Evolutionary conservation across 768 basidiomycete genomes (phyloP).

Genomic region (Auricularia heimuer): DNA sequence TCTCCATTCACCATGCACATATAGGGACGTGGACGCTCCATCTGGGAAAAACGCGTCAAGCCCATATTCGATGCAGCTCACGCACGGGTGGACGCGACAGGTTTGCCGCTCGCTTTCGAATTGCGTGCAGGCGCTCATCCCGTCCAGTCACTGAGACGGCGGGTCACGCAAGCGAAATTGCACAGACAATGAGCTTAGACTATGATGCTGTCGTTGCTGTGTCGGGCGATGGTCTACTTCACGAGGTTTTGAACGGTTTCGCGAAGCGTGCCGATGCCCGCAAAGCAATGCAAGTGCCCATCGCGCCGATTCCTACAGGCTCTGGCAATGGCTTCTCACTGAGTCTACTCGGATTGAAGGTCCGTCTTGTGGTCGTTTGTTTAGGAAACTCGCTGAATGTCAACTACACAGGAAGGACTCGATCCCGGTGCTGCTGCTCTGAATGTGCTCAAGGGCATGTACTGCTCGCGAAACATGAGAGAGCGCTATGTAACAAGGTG

Average conservation of each 20-base stretch:
- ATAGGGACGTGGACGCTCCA: constrained; percentile 50
- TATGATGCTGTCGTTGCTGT: constrained; percentile 67
- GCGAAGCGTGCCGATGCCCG: constrained; percentile 50
- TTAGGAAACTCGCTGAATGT: constrained; percentile 1
- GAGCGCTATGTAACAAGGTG: neutral
- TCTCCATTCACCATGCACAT: constrained; percentile 1
- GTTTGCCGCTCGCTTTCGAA: constrained; percentile 31
- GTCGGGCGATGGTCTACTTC: constrained; percentile 77
- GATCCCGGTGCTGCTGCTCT: constrained; percentile 65
- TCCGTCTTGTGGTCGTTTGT: constrained; percentile 17
- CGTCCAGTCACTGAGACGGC: constrained; percentile 48
- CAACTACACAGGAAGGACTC: constrained; percentile 43
- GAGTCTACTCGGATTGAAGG: constrained; percentile 63
- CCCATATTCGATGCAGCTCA: constrained; percentile 64
- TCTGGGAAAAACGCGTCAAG: constrained; percentile 50
- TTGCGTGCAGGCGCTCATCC: neutral
- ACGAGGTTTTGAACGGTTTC: constrained; percentile 80
- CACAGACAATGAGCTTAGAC: constrained; percentile 41
- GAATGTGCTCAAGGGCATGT: constrained; percentile 69
- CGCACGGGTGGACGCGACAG: constrained; percentile 49
- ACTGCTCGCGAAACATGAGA: neutral
- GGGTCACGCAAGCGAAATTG: constrained; percentile 60
- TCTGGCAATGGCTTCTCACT: constrained; percentile 71
- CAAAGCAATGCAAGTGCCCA: constrained; percentile 54
- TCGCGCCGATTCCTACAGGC: constrained; percentile 74